Base-by-base conservation (phyloP, 371 early-diverging fungal species). In the Lichtheimia ramosa region DNA sequence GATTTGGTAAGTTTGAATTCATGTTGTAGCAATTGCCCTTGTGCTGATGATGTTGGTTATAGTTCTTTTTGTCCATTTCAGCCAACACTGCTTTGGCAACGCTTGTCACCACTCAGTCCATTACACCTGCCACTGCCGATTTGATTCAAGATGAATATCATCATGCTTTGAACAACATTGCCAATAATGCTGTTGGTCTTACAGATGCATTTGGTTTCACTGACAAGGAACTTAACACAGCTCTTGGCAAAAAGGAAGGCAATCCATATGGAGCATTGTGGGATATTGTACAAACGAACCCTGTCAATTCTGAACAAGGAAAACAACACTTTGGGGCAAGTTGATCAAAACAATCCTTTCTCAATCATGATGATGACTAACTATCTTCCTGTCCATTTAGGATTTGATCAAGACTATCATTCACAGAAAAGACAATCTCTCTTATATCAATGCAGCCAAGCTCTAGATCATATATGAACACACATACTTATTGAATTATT, bases 131-230 rank as follows among this genome's bases (percentile, higher is more conserved):
- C 18, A 70, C 68, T 27, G 50, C 74, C n/a, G 48, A 58, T 8
- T 43, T 46, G 7, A 49, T 81, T 18, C 65, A 72, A 16, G 58
- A 56, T 8, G 52, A 54, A 10, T 73, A 68, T n/a, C 71, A 71
- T 43, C 43, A 28, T 3, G 20, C 59, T 4, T 54, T 81, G 13
- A 23, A 59, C 21, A 8, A 43, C 0, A 28, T 92, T 18, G 74
- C 91, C n/a, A 70, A 67, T 3, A 75, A 87, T 59, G 86, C 84
- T 2, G 71, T 90, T 39, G 78, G 82, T 0, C 70, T 90, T 54
- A 85, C 86, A 10, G 92, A 90, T 54, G 79, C 89, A 2, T 89
- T 90, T 73, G 89, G 81, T 13, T 79, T 88, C 43, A 64, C 84
- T 0, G 92, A 92, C 49, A 69, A 73, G 43, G 75, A 75, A 15